phyloP scores from a whole-genome alignment of 768 basidiomycete species.

The Obba rivulosa region DNA sequence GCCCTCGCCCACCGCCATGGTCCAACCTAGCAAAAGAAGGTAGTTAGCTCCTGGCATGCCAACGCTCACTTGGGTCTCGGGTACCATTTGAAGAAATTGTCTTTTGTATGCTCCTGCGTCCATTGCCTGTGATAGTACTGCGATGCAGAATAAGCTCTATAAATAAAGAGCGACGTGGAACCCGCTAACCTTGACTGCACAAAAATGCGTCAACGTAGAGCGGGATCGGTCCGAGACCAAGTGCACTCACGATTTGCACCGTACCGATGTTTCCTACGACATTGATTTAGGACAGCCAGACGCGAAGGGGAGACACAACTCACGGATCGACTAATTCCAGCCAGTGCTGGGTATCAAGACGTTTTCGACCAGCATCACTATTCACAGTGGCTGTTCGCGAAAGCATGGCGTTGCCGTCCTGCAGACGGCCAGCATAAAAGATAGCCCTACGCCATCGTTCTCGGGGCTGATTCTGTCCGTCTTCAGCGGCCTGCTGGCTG shows the following conservation, averaged over 20 bases:
- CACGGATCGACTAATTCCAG: slow-evolving; percentile 57
- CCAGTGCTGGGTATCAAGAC: slow-evolving; percentile 58
- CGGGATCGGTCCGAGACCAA: not conserved
- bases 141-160: not conserved
- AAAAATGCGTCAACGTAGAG: not conserved
- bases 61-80: too few relatives aligned
- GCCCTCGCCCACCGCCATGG: slow-evolving; percentile 47
- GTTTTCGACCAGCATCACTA: slow-evolving; percentile 35
- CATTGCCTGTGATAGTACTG: slow-evolving; percentile 59
- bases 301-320: slow-evolving; percentile 9
- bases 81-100: slow-evolving; percentile 70
- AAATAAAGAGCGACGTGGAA: not conserved
- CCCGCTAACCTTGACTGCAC: slow-evolving; percentile 39
- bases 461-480: slow-evolving; percentile 40
- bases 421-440: slow-evolving; percentile 35
- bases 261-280: slow-evolving; percentile 53
- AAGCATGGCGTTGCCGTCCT: slow-evolving; percentile 39
- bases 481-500: slow-evolving; percentile 35
- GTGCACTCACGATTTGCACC: slow-evolving; percentile 49
- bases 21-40: slow-evolving; percentile 46
- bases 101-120: slow-evolving; percentile 51
- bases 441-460: slow-evolving; percentile 45
- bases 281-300: not conserved
- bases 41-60: not conserved
- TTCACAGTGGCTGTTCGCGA: slow-evolving; percentile 3